Evolutionary conservation across 2,329 filamentous ascomycete genomes (phyloP).

Genomic region (Neofusicoccum sp.): DNA sequence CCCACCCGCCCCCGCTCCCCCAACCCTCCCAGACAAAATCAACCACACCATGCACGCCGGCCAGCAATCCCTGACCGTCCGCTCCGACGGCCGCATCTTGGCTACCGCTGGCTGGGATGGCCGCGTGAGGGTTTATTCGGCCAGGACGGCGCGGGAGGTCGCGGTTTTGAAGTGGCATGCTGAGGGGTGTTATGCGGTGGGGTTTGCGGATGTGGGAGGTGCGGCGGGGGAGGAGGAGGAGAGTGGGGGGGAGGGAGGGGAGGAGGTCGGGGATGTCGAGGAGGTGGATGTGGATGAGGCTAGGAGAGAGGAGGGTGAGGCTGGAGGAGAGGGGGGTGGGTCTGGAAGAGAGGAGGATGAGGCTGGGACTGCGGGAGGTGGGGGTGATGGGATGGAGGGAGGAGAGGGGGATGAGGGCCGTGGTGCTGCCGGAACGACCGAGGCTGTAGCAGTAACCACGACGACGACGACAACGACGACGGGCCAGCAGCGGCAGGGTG

Average conservation of each 20-base stretch:
- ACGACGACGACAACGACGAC: too few relatives aligned
- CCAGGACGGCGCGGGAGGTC: constrained; percentile 77
- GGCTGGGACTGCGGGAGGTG: too few relatives aligned
- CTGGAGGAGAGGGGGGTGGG: too few relatives aligned
- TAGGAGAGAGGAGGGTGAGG: background rate
- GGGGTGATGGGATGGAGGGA: too few relatives aligned
- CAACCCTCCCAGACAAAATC: constrained; percentile 54
- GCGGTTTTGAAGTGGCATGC: constrained; percentile 95
- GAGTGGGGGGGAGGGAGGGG: background rate
- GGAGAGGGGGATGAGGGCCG: too few relatives aligned
- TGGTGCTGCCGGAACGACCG: too few relatives aligned
- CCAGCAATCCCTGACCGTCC: constrained; percentile 75
- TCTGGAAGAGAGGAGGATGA: too few relatives aligned
- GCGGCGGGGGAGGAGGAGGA: background rate
- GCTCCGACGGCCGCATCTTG: constrained; percentile 78
- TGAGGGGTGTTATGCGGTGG: constrained; percentile 78
- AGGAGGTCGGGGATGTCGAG: constrained; percentile 3
- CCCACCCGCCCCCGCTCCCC: constrained; percentile 26
- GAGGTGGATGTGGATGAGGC: constrained; percentile 16
- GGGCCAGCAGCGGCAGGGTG: background rate
- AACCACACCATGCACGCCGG: constrained; percentile 84
- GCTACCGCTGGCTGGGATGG: constrained; percentile 93
- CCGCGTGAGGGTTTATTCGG: constrained; percentile 75
- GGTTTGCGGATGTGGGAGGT: constrained; percentile 59
- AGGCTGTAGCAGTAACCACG: too few relatives aligned